Evolutionary conservation across 2,329 filamentous ascomycete species (phyloP).

Genomic region (Cladorrhinum sp.): DNA sequence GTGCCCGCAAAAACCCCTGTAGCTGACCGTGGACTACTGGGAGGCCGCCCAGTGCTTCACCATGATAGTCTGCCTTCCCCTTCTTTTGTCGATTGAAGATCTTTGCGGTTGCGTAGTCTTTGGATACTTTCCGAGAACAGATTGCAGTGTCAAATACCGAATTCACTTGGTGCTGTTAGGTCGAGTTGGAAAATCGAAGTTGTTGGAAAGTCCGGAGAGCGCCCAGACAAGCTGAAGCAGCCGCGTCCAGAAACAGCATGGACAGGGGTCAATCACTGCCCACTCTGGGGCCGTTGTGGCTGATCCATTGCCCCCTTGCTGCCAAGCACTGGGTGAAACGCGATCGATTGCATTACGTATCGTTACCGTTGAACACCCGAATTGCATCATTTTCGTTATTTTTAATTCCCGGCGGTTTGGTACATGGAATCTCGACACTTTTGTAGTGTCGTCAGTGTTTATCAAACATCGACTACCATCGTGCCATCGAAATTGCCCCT

Average conservation of each 20-base stretch:
- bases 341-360: slow-evolving; percentile 8
- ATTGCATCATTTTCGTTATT: neutral
- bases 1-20: slow-evolving; percentile 8
- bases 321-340: slow-evolving; percentile 3
- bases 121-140: neutral
- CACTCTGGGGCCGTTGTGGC: slow-evolving; percentile 1
- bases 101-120: neutral
- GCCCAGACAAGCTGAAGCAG: slow-evolving; percentile 7
- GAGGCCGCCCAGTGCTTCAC: slow-evolving; percentile 1
- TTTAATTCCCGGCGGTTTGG: neutral
- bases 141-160: neutral
- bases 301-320: slow-evolving; percentile 7
- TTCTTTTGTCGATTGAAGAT: neutral
- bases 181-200: neutral
- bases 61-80: neutral
- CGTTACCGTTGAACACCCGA: neutral
- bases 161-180: neutral
- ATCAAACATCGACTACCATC: neutral
- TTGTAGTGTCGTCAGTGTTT: neutral
- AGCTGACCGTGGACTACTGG: slow-evolving; percentile 6
- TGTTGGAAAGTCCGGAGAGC: neutral
- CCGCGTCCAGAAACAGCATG: slow-evolving; percentile 9
- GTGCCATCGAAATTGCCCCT: neutral
- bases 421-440: neutral
- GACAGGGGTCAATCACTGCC: neutral